These are phyloP conservation scores for Starmerella tilneyi DNA, from an alignment of 805 yeast species.

Conservation along the genomic window DNA sequence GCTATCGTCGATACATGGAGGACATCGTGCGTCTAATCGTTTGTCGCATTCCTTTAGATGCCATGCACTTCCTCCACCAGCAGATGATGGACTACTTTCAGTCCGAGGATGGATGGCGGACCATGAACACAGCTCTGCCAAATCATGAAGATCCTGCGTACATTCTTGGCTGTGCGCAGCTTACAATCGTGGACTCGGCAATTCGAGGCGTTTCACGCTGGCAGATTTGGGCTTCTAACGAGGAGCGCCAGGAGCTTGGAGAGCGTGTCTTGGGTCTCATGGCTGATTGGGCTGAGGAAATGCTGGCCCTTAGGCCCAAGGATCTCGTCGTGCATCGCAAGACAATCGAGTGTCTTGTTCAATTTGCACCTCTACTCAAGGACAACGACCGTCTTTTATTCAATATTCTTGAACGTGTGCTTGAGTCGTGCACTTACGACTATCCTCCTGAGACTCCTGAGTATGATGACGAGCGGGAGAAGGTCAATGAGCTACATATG, in stretches of 20 bases:
- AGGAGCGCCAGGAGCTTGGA: slow-evolving; percentile 43
- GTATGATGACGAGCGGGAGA: slow-evolving; percentile 54
- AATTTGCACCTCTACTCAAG: slow-evolving; percentile 81
- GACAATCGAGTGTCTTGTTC: slow-evolving; percentile 84
- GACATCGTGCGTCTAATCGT: slow-evolving; percentile 82
- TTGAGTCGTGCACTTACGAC: slow-evolving; percentile 76
- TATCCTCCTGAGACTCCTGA: slow-evolving; percentile 59
- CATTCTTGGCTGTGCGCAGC: slow-evolving; percentile 67
- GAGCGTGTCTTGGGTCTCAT: slow-evolving; percentile 55
- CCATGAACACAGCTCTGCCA: slow-evolving; percentile 38
- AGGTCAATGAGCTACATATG: slow-evolving; percentile 76
- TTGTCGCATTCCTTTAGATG: slow-evolving; percentile 73
- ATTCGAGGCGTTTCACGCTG: slow-evolving; percentile 89
- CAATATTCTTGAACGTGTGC: slow-evolving; percentile 69
- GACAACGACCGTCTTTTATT: slow-evolving; percentile 66
- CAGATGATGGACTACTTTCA: slow-evolving; percentile 60
- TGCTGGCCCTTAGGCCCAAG: slow-evolving; percentile 62
- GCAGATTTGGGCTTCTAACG: slow-evolving; percentile 78
- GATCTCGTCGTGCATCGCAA: slow-evolving; percentile 77
- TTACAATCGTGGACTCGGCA: slow-evolving; percentile 78
- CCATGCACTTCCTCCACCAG: slow-evolving; percentile 70
- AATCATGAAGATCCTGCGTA: slow-evolving; percentile 41
- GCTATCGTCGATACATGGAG: slow-evolving; percentile 74
- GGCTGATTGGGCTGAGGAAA: slow-evolving; percentile 42
- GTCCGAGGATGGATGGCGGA: slow-evolving; percentile 53